These are phyloP conservation scores for Suhomyces chickasaworum DNA, from an alignment of 1,139 yeast genomes.

Conservation along the genomic window DNA sequence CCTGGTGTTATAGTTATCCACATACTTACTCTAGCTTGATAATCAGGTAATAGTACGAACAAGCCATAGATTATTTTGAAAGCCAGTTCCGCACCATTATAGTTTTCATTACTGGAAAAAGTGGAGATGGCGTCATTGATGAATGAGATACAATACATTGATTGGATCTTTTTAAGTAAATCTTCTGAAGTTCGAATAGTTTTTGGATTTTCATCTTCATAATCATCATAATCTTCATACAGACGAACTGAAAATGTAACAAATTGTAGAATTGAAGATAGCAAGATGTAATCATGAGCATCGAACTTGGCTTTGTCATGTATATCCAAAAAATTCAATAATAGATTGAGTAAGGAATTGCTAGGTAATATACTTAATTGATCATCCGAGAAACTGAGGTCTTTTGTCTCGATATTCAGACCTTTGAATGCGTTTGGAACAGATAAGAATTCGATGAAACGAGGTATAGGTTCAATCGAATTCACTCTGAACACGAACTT, in stretches of 20 bases:
- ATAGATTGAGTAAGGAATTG: slow-evolving; percentile 14
- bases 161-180: slow-evolving; percentile 16
- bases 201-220: slow-evolving; percentile 14
- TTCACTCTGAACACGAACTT: slow-evolving; percentile 25
- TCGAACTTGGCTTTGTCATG: slow-evolving; percentile 22
- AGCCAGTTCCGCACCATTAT: slow-evolving; percentile 12
- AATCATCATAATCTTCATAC: slow-evolving; percentile 19
- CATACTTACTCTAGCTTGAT: slow-evolving; percentile 38
- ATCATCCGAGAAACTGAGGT: not conserved
- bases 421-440: slow-evolving; percentile 14
- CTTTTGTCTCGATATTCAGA: not conserved
- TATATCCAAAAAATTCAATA: slow-evolving; percentile 24
- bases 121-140: slow-evolving; percentile 26
- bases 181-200: slow-evolving; percentile 9
- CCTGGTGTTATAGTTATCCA: slow-evolving; percentile 39
- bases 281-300: slow-evolving; percentile 23
- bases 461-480: slow-evolving; percentile 18
- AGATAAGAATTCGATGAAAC: slow-evolving; percentile 24
- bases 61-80: slow-evolving; percentile 28
- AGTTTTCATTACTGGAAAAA: slow-evolving; percentile 15
- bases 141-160: slow-evolving; percentile 28
- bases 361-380: not conserved
- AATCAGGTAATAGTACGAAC: slow-evolving; percentile 32
- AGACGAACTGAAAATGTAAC: slow-evolving; percentile 24
- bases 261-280: slow-evolving; percentile 27